Base-by-base conservation (phyloP, 2,329 filamentous ascomycete genomes). In the Fusarium xyrophilum region DNA sequence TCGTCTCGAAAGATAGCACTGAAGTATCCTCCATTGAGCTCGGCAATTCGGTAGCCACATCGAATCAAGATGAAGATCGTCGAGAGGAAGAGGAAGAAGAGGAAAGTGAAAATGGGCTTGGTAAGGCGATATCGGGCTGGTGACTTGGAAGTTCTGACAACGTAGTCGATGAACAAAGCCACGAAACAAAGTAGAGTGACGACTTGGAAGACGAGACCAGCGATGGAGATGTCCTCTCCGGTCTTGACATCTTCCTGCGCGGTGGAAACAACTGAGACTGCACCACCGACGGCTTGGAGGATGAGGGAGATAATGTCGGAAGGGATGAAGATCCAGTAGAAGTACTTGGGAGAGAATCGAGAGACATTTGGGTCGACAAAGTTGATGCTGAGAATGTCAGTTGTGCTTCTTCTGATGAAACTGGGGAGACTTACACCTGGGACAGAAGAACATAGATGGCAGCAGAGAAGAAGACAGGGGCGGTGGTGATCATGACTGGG, bases 41-140 rank as follows among this genome's bases (percentile, higher is more conserved):
- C 88, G 0, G 82, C 84, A 32, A 88, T 85, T 44, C 88, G 83
- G 70, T 87, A 90, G 30, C 84, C 81, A 50, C 83, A 87, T 27
- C 88, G 80, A 11, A 85, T 81, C 52, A 89, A 82, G 65, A 90
- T 85, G 53, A 82, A 82, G 10, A 88, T 44, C 6, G 85, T 88
- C 3, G 85, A 82, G 6, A 86, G 71, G 3, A 79, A 75, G 14
- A 88, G 76, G 27, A 83, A 84, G 23, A 72, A 44, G n/a, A 86
- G 71, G 68, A 88, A 89, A 15, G 79, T 77, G 40, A 77, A 76
- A 71, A 87, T 84, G 3, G 75, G 60, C 60, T 70, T 75, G n/a
- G 67, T 67, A 28, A 77, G 63, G 6, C 77, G 77, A 12, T 71
- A 40, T 19, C 78, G 73, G 7, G 65, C 52, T 48, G 75, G 50